Percentiles rank a stretch among this genome's conserved stretches.
Conservation (phyloP, 257 asterid species). For the Gynochthodes officinalis region DNA sequence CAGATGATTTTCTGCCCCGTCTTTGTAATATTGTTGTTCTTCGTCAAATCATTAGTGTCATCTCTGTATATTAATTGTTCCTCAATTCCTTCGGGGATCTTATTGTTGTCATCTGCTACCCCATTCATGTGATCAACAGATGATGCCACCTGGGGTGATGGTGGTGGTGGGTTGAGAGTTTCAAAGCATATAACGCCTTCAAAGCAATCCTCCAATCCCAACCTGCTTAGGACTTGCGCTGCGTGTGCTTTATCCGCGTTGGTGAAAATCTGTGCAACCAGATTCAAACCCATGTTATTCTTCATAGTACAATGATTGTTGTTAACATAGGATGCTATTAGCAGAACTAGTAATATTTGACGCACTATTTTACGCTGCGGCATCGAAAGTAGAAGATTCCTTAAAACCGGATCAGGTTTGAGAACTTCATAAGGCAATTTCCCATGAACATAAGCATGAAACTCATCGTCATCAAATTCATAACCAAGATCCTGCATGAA, state of each 20-base stretch:
- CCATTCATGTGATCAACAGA: conserved; percentile 17
- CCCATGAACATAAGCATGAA: conserved; percentile 84
- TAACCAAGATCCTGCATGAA: conserved; percentile 60
- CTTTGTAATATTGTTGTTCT: background rate
- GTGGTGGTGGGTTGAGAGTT: conserved; percentile 57
- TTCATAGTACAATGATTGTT: too few species aligned
- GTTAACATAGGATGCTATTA: background rate
- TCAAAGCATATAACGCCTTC: conserved; percentile 86
- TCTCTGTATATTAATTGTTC: background rate
- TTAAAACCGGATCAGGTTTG: conserved; percentile 65
- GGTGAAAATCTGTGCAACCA: conserved; percentile 62
- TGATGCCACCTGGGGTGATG: background rate
- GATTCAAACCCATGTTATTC: background rate
- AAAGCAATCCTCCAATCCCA: conserved; percentile 86
- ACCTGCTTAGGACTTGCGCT: conserved; percentile 51
- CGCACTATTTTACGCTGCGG: conserved; percentile 79
- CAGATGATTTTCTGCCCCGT: conserved; percentile 46
- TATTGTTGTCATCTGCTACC: conserved; percentile 12
- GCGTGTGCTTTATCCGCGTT: conserved; percentile 75
- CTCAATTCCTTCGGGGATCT: background rate
- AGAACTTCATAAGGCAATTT: conserved; percentile 70
- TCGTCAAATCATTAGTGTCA: background rate
- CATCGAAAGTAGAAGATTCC: conserved; percentile 71
- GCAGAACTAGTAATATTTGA: background rate
- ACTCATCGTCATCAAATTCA: conserved; percentile 71